Base-by-base conservation (phyloP, 2,329 filamentous ascomycete genomes). In the Ceratocystis variospora region DNA sequence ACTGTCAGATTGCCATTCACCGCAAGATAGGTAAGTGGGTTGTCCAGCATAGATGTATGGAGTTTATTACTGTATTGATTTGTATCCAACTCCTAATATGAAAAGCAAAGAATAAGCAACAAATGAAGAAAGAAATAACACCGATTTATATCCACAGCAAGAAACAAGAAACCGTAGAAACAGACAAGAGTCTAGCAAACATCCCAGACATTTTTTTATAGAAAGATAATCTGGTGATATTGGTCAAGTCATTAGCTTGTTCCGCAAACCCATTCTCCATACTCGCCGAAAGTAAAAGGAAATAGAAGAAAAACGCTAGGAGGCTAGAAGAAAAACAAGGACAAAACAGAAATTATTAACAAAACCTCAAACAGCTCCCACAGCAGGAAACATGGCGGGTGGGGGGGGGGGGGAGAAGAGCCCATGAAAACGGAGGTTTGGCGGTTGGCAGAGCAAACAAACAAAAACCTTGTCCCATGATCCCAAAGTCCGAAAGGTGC, bases 61-160 rank as follows among this genome's bases (percentile, higher is more conserved):
- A 41, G 12, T 10, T 12, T 41, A 37, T 37, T 59, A 31, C 22
- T 59, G 53, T 57, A 57, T 59, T 59, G 28, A 15, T n/a, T 37
- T 31, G 25, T 37, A 59, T 8, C 28, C 4, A 59, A 59, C 55
- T 59, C 55, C 28, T 0, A 57, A 17, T 17, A n/a, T 57, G 22
- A 31, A 57, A n/a, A 31, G 12, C 17, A 48, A 48, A 48, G 46
- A 48, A 48, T 7, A 8, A 48, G n/a, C 15, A 48, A 48, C 45
- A 19, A 50, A 50, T n/a, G n/a, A 50, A 3, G 10, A 53, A 59
- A 25, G 28, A n/a, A 33, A 17, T n/a, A 33, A 10, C 31, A 1
- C 28, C 31, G 17, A n/a, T 59, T 37, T 59, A 59, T 59, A 59
- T 33, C 55, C 55, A 59, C 28, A n/a, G 55, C 25, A 37, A 59